Base-by-base conservation (phyloP, 1,284 basidiomycete genomes). In the Chalciporus sp. region DNA sequence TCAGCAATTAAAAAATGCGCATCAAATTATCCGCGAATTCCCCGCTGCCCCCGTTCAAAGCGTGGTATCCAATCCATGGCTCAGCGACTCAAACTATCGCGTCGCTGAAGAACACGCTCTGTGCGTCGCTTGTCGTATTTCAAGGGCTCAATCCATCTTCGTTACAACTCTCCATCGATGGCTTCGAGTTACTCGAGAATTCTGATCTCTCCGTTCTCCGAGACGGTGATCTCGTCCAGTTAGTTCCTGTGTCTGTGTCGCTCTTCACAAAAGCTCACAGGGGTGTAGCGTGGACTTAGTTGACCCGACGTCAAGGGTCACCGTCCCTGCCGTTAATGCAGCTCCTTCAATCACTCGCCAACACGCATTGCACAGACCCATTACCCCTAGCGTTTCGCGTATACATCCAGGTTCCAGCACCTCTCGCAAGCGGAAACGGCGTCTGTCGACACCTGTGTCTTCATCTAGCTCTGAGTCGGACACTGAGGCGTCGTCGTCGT, bases 181-280 rank as follows among this genome's bases (percentile, higher is more conserved):
- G 71, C 17, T 81, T 77, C 49, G 74, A 77, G 58, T 63, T 80
- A 1, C 68, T 81, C 3, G 72, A 79, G 45, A 43, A 62, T 7
- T 73, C 68, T 16, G 59, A 70, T 0, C 60, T 79, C n/a, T 63
- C 69, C 23, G 61, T 81, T 8, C 52, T 80, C 1, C 67, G 72
- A 43, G 80, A 81, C 29, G 76, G 74, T 0, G 80, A 80, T 47
- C 57, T 79, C 1, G 63, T 80, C 31, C 66, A 65, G 78, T 76
- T 56, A 54, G 77, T 55, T 20, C 1, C 11, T 14, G 0, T 1
- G 31, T 12, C 20, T 28, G 9, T 19, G n/a, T 20, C 14, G n/a
- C 16, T 17, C 19, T 26, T 8, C 29, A n/a, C 14, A 7, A 3
- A 35, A 20, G 8, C 54, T 51, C 11, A 65, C 45, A 20, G 3